These are phyloP conservation scores for Plasmodium vinckei DNA, from an alignment of 169 alveolate genomes.

Conservation along the genomic window DNA sequence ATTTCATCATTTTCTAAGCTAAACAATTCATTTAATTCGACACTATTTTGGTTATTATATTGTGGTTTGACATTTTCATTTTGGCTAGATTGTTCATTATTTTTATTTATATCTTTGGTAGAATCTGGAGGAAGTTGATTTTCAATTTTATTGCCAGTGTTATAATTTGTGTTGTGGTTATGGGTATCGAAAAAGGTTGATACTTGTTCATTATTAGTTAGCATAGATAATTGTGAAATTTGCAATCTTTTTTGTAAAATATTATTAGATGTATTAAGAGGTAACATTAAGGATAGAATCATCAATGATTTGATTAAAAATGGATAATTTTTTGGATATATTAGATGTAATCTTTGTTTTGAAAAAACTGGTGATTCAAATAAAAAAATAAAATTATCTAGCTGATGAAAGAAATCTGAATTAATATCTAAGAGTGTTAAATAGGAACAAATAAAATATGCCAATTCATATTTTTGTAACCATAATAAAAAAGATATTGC, in stretches of 20 bases:
- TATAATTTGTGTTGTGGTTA: constrained; percentile 17
- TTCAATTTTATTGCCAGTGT: too few relatives aligned
- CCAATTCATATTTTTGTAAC: constrained; percentile 84
- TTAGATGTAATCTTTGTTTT: constrained; percentile 82
- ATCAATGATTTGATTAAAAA: constrained; percentile 81
- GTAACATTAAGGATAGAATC: constrained; percentile 66
- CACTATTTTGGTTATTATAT: not conserved
- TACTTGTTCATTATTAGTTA: constrained; percentile 20
- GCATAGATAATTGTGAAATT: constrained; percentile 51
- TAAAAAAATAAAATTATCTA: constrained; percentile 82
- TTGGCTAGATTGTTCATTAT: too few relatives aligned
- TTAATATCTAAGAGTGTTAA: constrained; percentile 37
- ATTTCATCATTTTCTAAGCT: constrained; percentile 50
- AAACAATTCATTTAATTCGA: constrained; percentile 14
- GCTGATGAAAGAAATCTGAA: constrained; percentile 79
- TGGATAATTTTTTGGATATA: constrained; percentile 81
- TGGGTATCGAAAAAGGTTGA: constrained; percentile 14
- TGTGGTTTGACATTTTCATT: too few relatives aligned
- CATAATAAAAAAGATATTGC: constrained; percentile 84
- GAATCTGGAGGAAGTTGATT: too few relatives aligned
- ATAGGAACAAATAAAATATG: constrained; percentile 67
- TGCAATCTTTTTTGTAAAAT: constrained; percentile 70
- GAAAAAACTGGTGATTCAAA: constrained; percentile 84
- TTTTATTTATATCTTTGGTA: too few relatives aligned
- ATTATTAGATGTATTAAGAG: constrained; percentile 62